Percentiles rank a stretch among this genome's conserved stretches.
phyloP scores from a whole-genome alignment of 257 asterid species.

The Penstemon barbatus region DNA sequence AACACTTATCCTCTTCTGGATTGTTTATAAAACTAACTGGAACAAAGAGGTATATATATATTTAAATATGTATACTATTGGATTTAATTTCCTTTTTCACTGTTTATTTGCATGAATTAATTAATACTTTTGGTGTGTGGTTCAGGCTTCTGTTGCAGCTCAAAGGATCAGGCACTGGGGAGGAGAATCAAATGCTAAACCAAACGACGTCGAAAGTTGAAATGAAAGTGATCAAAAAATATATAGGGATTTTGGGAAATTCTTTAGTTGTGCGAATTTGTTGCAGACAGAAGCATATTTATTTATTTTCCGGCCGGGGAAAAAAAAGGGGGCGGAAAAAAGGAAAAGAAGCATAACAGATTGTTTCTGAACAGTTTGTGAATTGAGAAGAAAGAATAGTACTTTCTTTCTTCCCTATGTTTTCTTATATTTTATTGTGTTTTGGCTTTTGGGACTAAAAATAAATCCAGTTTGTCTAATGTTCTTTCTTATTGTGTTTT shows the following conservation, averaged over 20 bases:
- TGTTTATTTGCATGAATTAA: not conserved
- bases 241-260: not conserved
- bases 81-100: not conserved
- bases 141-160: slow-evolving; percentile 57
- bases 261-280: too few species aligned
- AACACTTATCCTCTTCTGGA: slow-evolving; percentile 44
- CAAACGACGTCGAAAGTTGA: slow-evolving; percentile 23
- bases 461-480: too few species aligned
- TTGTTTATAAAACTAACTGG: slow-evolving; percentile 63
- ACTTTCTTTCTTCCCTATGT: too few species aligned
- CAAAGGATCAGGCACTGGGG: slow-evolving; percentile 63
- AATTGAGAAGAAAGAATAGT: too few species aligned
- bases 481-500: too few species aligned
- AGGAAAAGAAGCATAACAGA: too few species aligned
- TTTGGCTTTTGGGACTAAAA: too few species aligned
- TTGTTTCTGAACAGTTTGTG: too few species aligned
- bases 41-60: slow-evolving; percentile 49
- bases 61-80: not conserved
- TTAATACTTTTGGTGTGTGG: not conserved
- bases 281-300: too few species aligned
- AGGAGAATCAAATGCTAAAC: slow-evolving; percentile 37
- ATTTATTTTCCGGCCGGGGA: too few species aligned
- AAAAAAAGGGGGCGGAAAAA: too few species aligned
- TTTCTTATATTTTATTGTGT: too few species aligned
- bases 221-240: not conserved